phyloP scores from a whole-genome alignment of 805 yeast species.

The Myxozyma mucilagina region DNA sequence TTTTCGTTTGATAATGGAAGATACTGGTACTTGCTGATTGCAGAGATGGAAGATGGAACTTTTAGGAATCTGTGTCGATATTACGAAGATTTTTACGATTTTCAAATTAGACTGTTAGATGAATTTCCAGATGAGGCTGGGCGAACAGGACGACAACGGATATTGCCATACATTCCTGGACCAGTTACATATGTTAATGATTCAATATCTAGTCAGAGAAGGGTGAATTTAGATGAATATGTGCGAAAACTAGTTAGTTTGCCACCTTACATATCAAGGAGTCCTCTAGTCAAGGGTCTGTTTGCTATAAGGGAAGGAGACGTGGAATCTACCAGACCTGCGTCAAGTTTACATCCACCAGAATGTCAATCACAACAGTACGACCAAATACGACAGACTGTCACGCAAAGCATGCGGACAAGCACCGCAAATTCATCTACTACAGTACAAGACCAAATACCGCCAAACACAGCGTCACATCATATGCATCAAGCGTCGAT shows the following conservation, averaged over 20 bases:
- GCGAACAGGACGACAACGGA: slow-evolving; percentile 71
- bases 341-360: slow-evolving; percentile 22
- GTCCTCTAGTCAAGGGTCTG: slow-evolving; percentile 55
- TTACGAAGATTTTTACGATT: slow-evolving; percentile 94
- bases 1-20: slow-evolving; percentile 81
- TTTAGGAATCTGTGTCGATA: slow-evolving; percentile 74
- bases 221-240: slow-evolving; percentile 57
- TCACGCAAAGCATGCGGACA: not conserved
- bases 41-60: slow-evolving; percentile 66
- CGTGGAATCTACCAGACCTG: slow-evolving; percentile 47
- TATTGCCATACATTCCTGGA: slow-evolving; percentile 93
- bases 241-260: slow-evolving; percentile 62
- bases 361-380: not conserved
- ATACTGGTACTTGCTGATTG: slow-evolving; percentile 80
- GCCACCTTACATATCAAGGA: slow-evolving; percentile 61
- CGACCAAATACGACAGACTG: not conserved
- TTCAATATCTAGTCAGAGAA: slow-evolving; percentile 56
- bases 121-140: slow-evolving; percentile 93
- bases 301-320: slow-evolving; percentile 71
- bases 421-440: slow-evolving; percentile 1
- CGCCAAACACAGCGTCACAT: not conserved
- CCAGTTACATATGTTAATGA: slow-evolving; percentile 92
- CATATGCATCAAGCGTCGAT: slow-evolving; percentile 8
- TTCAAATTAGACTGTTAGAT: slow-evolving; percentile 80
- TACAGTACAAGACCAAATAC: not conserved